These are phyloP conservation scores for Aquilaria malaccensis DNA, from an alignment of 345 rosid genomes.

Conservation along the genomic window DNA sequence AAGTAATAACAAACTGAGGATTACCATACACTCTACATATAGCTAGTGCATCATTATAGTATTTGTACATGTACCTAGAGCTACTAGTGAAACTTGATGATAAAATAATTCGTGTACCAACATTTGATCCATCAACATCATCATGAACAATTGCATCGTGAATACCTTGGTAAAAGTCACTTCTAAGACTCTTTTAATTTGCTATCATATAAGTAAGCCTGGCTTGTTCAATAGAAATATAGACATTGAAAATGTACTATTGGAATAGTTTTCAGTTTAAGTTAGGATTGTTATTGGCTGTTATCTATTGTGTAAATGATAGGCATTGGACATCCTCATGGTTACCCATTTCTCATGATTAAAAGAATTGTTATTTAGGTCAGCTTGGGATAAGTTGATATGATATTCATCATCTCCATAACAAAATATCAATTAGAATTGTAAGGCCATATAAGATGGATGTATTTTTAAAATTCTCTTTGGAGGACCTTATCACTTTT, in stretches of 20 bases:
- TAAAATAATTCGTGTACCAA: neutral
- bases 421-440: constrained; percentile 1
- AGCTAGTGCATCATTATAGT: constrained; percentile 6
- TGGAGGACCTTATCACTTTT: neutral
- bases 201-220: neutral
- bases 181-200: neutral
- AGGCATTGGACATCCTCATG: neutral
- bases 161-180: neutral
- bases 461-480: neutral
- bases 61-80: neutral
- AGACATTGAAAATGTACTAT: constrained; percentile 4
- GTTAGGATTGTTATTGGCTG: neutral
- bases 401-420: constrained; percentile 8
- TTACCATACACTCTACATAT: too few species aligned
- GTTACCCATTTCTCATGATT: neutral
- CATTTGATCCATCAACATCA: neutral
- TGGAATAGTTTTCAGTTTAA: neutral
- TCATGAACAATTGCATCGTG: neutral
- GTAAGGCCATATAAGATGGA: constrained; percentile 7
- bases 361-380: neutral
- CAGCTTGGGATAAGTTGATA: neutral
- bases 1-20: too few species aligned
- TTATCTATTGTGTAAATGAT: neutral
- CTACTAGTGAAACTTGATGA: neutral
- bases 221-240: constrained; percentile 2